Percentiles rank a stretch among this genome's conserved stretches.
Evolutionary conservation across 129 eudicot genomes (phyloP).

Genomic region (Arctium lappa): DNA sequence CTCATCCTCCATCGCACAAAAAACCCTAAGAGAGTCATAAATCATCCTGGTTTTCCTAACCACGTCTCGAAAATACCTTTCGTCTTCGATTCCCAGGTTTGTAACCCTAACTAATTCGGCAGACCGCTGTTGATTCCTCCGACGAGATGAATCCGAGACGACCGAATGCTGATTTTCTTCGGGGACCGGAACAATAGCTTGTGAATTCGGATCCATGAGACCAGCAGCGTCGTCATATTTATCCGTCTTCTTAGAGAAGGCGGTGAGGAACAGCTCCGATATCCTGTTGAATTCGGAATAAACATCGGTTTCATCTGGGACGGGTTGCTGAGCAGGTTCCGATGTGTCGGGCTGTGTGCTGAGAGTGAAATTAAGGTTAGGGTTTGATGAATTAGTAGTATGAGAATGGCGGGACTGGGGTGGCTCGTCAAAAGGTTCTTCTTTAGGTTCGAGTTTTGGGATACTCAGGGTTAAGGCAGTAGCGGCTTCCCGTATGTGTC

Average conservation of each 20-base stretch:
- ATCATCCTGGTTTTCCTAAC: constrained; percentile 53
- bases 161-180: constrained; percentile 10
- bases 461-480: constrained; percentile 12
- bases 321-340: background rate
- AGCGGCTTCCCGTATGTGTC: background rate
- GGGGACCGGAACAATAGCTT: constrained; percentile 43
- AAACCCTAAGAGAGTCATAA: constrained; percentile 55
- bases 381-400: background rate
- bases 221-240: background rate
- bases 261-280: constrained; percentile 42
- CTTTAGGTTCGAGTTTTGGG: constrained; percentile 66
- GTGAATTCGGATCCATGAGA: constrained; percentile 23
- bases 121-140: constrained; percentile 40
- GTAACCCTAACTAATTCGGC: constrained; percentile 70
- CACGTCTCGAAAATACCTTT: constrained; percentile 39
- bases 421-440: constrained; percentile 49
- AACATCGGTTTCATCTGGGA: constrained; percentile 8
- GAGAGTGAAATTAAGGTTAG: constrained; percentile 22
- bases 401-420: background rate
- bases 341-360: constrained; percentile 9
- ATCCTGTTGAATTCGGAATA: constrained; percentile 44
- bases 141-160: constrained; percentile 24
- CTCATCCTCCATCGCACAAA: constrained; percentile 41
- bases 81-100: constrained; percentile 47
- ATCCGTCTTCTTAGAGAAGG: constrained; percentile 28